Conservation (phyloP, 129 eudicot species). For the Erigeron canadensis region DNA sequence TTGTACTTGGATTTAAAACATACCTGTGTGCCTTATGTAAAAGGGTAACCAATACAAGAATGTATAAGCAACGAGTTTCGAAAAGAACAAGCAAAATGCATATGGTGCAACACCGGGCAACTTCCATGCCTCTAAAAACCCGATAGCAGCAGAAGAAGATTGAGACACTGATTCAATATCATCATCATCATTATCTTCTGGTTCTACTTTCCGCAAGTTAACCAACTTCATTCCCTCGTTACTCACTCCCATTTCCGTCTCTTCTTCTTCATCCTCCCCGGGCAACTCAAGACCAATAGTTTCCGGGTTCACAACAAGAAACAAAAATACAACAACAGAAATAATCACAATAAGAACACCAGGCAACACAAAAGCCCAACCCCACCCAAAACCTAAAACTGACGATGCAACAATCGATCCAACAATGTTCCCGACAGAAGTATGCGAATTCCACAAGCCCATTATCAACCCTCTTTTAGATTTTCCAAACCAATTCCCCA, state of each 20-base stretch:
- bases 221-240: conserved; percentile 63
- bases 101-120: conserved; percentile 80
- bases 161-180: conserved; percentile 27
- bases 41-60: conserved; percentile 98
- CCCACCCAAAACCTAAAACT: conserved; percentile 84
- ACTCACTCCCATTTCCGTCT: conserved; percentile 36
- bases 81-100: conserved; percentile 85
- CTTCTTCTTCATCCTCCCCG: conserved; percentile 46
- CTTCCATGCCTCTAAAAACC: conserved; percentile 88
- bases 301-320: conserved; percentile 81
- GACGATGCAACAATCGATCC: conserved; percentile 85
- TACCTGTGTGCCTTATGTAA: conserved; percentile 95
- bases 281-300: conserved; percentile 63
- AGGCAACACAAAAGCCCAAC: conserved; percentile 90
- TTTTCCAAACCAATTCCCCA: conserved; percentile 95
- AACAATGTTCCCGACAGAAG: conserved; percentile 82
- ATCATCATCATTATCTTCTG: conserved; percentile 28
- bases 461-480: conserved; percentile 78
- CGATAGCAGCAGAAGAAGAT: conserved; percentile 56
- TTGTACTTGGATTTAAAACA: not conserved
- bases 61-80: conserved; percentile 97
- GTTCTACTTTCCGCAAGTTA: conserved; percentile 40
- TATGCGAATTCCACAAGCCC: conserved; percentile 94
- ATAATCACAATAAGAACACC: conserved; percentile 50
- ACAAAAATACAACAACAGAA: conserved; percentile 50